Base-by-base conservation (phyloP, 176 grass and related monocot species). In the Pontederia crassipes region DNA sequence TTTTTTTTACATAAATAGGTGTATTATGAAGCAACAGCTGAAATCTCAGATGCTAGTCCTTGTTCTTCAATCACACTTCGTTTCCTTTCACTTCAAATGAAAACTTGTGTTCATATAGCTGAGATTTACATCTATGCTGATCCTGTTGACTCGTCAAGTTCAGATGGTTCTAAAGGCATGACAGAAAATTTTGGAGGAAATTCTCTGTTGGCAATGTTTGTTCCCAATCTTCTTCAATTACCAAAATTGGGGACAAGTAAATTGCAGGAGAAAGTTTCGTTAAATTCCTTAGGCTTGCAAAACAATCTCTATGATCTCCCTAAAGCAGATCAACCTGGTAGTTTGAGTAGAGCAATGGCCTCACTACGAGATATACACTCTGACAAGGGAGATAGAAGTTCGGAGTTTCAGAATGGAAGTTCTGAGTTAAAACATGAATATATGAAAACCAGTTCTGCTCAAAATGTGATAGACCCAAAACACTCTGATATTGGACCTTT, bases 1-100 rank as follows among this genome's bases (percentile, higher is more conserved):
- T 24, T 75, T 20, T 18, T 74, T 13, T 68, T 17, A 54, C n/a
- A 60, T 59, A 72, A 71, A 51, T 72, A 98, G 94, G 76, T 68
- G 26, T 79, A 89, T 71, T 92, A 89, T 52, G 94, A 92, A 87
- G 94, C 88, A 77, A 98, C 84, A 65, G 94, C 94, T 59, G 79
- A 92, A 65, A 86, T 98, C 79, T 89, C 94, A 74, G 88, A 98
- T 77, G 77, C 70, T 20, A 79, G 73, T 62, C 81, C 94, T 65
- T 92, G 79, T 70, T 56, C 73, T 32, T 85, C 88, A 59, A 53
- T 98, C 47, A 92, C 88, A 58, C 59, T 92, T 56, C 79, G 79
- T 13, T 78, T 98, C 57, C 82, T 98, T 29, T 98, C 88, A 68
- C 84, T 98, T 74, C 77, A 89, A 65, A 75, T 85, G 61, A 93